phyloP scores from a whole-genome alignment of 257 asterid genomes.

The Euphrasia confusa region DNA sequence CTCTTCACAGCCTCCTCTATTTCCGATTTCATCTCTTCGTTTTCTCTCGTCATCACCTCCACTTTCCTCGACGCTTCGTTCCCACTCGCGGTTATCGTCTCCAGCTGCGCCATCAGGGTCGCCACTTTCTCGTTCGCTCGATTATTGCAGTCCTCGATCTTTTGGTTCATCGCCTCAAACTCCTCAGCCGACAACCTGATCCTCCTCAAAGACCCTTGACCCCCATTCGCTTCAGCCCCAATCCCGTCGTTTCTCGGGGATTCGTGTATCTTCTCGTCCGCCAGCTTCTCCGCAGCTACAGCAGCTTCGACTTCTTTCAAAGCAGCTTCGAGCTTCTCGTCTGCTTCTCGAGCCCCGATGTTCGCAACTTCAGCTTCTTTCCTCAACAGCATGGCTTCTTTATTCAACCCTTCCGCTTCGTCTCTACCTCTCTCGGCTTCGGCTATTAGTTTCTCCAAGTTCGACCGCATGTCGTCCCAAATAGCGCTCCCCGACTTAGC shows the following conservation, averaged over 20 bases:
- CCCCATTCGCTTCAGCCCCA: constrained; percentile 13
- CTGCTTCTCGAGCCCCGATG: constrained; percentile 38
- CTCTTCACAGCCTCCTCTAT: constrained; percentile 45
- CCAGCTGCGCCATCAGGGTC: constrained; percentile 41
- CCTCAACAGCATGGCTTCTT: constrained; percentile 22
- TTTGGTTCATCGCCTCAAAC: constrained; percentile 41
- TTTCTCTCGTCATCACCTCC: constrained; percentile 39
- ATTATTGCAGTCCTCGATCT: constrained; percentile 32
- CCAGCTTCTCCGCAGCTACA: constrained; percentile 47
- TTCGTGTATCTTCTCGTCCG: constrained; percentile 44
- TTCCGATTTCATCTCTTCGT: constrained; percentile 38
- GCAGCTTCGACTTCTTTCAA: constrained; percentile 45
- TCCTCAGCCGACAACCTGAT: constrained; percentile 39
- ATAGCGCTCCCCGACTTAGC: constrained; percentile 27
- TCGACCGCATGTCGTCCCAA: constrained; percentile 32
- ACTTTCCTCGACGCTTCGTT: constrained; percentile 31
- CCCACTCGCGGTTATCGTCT: constrained; percentile 33
- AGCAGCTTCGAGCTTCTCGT: constrained; percentile 44
- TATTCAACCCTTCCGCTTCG: constrained; percentile 44
- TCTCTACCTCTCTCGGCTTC: constrained; percentile 31
- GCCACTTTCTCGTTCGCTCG: constrained; percentile 44
- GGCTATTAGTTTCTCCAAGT: constrained; percentile 33
- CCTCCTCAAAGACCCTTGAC: constrained; percentile 26
- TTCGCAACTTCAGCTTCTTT: constrained; percentile 44
- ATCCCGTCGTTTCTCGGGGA: constrained; percentile 28